Conservation (phyloP, 768 basidiomycete genomes). For the Suillus placidus region DNA sequence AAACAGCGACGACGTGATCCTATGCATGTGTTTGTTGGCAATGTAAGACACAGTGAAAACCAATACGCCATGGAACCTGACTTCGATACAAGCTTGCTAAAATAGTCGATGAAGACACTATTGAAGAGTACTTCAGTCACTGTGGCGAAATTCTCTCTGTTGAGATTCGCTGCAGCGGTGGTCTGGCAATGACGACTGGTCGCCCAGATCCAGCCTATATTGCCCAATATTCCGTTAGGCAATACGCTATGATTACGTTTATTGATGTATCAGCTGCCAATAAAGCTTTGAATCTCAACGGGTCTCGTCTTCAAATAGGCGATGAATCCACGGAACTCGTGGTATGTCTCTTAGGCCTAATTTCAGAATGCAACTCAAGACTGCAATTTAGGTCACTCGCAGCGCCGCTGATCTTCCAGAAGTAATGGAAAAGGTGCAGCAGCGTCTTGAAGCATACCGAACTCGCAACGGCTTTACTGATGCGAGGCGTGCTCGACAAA, state of each 20-base stretch:
- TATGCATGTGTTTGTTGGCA: conserved; percentile 57
- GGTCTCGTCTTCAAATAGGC: conserved; percentile 38
- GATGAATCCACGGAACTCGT: conserved; percentile 43
- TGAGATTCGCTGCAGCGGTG: conserved; percentile 36
- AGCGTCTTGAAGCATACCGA: conserved; percentile 29
- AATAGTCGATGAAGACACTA: conserved; percentile 23
- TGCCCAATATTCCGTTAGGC: conserved; percentile 43
- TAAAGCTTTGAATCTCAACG: conserved; percentile 46
- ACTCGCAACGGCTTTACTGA: conserved; percentile 21
- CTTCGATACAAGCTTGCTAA: conserved; percentile 3
- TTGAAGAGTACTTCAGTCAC: conserved; percentile 25
- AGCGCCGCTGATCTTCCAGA: conserved; percentile 38
- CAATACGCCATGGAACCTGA: not conserved
- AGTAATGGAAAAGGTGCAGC: conserved; percentile 31
- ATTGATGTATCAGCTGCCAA: conserved; percentile 36
- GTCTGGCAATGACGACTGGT: conserved; percentile 30
- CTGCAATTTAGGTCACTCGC: conserved; percentile 26
- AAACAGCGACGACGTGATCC: not conserved
- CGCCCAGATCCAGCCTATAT: conserved; percentile 29
- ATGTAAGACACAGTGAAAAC: conserved; percentile 43
- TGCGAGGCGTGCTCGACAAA: conserved; percentile 23
- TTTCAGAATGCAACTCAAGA: not conserved
- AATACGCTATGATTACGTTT: conserved; percentile 59
- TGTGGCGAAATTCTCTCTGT: conserved; percentile 27
- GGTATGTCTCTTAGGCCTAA: not conserved